A percentile compares a stretch with the other conserved stretches of the same genome.
Evolutionary conservation across 1,139 yeast genomes (phyloP).

Genomic region (Eremothecium gossypii): DNA sequence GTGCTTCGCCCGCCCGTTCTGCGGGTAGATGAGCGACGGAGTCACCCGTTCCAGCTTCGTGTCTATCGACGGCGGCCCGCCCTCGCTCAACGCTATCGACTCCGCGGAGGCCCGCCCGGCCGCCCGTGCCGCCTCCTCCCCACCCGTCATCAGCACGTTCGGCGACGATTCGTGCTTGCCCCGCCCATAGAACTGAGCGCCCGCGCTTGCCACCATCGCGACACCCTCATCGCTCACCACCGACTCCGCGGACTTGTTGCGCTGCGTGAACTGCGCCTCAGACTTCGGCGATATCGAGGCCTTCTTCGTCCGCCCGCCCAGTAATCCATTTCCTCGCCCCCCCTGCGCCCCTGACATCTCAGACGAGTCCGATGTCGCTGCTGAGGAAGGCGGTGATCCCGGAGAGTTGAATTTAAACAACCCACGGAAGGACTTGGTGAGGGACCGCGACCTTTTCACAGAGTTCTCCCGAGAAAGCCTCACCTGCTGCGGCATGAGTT

Average conservation of each 20-base stretch:
- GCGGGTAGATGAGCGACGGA: background rate
- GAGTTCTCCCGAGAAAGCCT: slow-evolving; percentile 6
- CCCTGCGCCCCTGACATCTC: slow-evolving; percentile 2
- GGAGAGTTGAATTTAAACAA: slow-evolving; percentile 16
- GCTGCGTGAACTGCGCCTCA: background rate
- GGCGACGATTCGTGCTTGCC: background rate
- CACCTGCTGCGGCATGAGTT: slow-evolving; percentile 4
- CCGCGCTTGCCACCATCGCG: background rate
- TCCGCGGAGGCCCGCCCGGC: background rate
- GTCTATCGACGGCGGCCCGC: slow-evolving; percentile 1
- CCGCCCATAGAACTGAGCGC: background rate
- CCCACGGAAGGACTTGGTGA: slow-evolving; percentile 25
- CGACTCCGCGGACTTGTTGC: slow-evolving; percentile 8
- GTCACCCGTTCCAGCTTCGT: slow-evolving; percentile 2
- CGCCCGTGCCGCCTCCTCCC: background rate
- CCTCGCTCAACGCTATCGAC: background rate
- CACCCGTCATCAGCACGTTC: background rate
- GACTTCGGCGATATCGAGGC: slow-evolving; percentile 7
- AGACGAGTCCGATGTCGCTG: slow-evolving; percentile 1
- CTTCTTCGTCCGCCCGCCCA: slow-evolving; percentile 6
- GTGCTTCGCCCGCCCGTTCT: background rate
- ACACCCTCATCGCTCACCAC: slow-evolving; percentile 7
- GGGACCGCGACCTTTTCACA: slow-evolving; percentile 15
- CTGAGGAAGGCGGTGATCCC: slow-evolving; percentile 6
- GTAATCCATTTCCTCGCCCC: slow-evolving; percentile 5